Evolutionary conservation across 2,329 filamentous ascomycete genomes (phyloP), one percentile per base, ranked within the genome.

Genomic region (Arthrocladium fulminans): DNA sequence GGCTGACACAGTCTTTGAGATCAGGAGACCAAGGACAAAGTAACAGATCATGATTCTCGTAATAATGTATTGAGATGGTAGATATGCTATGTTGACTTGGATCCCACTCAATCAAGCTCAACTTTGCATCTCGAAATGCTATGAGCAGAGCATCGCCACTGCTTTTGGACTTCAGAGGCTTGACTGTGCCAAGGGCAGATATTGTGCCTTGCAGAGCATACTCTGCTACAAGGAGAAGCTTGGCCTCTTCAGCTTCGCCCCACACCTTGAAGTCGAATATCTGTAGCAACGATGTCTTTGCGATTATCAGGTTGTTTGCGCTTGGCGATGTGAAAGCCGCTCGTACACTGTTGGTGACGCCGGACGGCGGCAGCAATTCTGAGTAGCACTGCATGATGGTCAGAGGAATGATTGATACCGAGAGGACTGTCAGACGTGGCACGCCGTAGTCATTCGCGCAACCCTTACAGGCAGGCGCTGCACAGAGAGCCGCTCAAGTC

Each of bases 21-120:
- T 84, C 78, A 45, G 84, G 77, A 44, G 84, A 81, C 84, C 88
- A 96, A 0, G 90, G 89, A 54, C 80, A 84, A 46, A 84, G 81
- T 56, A 84, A 80, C 53, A 90, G 73, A 63, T 95, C 89, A 62
- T 96, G 89, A 64, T 92, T 86, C 66, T 98, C 92, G 69, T 97
- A 98, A 73, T 89, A 97, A 71, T 98, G 92, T 60, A 98, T 90
- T 45, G 90, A 97, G 54, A 92, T 80, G 46, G 90, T 97, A 59
- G 84, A 82, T 59, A 97, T 81, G 45, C 79, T 79, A 66, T 86
- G 76, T 57, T 80, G 81, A 63, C 84, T 80, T 7, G 87, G 81
- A 63, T 97, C 87, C 92, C 92, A 98, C 70, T 96, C 87, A 48
- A 95, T 76, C 65, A 98, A 73, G 66, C 86, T 94, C 62, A 97